Percentiles rank a stretch among this genome's conserved stretches.
Evolutionary conservation across 805 yeast species (phyloP).

Genomic region (Teunomyces gatunensis): DNA sequence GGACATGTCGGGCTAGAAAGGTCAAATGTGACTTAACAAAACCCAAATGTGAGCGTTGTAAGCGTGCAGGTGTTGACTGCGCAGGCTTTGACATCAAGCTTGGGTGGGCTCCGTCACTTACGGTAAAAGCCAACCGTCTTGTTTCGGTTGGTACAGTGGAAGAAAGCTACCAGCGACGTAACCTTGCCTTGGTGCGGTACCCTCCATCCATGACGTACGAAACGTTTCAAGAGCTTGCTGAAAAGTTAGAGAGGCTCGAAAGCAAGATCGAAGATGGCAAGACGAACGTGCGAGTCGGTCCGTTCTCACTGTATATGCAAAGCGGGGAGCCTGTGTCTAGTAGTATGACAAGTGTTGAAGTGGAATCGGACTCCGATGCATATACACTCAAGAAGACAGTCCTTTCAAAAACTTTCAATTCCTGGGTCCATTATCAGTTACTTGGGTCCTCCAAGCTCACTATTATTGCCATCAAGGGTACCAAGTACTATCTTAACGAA

Average conservation of each 20-base stretch:
- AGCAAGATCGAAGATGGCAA: constrained; percentile 8
- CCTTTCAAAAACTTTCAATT: constrained; percentile 24
- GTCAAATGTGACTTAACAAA: constrained; percentile 50
- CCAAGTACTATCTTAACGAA: constrained; percentile 33
- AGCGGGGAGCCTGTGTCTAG: background rate
- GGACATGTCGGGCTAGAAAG: constrained; percentile 53
- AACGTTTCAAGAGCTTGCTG: constrained; percentile 39
- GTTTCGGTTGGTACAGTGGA: constrained; percentile 16
- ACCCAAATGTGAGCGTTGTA: constrained; percentile 48
- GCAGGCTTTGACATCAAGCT: constrained; percentile 49
- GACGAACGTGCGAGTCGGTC: constrained; percentile 18
- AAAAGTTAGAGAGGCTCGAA: constrained; percentile 33
- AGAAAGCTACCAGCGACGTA: constrained; percentile 42
- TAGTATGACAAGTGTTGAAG: background rate
- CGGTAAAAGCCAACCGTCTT: constrained; percentile 21
- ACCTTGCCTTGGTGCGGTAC: constrained; percentile 43
- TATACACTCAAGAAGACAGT: background rate
- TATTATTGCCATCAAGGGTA: constrained; percentile 41
- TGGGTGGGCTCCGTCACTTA: constrained; percentile 44
- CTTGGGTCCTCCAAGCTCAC: constrained; percentile 38
- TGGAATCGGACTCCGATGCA: background rate
- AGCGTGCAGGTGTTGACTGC: constrained; percentile 43
- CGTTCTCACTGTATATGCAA: constrained; percentile 20
- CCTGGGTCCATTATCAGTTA: constrained; percentile 36
- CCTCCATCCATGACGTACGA: constrained; percentile 32